Base-by-base conservation (phyloP, 768 basidiomycete genomes). In the Pisolithus albus region DNA sequence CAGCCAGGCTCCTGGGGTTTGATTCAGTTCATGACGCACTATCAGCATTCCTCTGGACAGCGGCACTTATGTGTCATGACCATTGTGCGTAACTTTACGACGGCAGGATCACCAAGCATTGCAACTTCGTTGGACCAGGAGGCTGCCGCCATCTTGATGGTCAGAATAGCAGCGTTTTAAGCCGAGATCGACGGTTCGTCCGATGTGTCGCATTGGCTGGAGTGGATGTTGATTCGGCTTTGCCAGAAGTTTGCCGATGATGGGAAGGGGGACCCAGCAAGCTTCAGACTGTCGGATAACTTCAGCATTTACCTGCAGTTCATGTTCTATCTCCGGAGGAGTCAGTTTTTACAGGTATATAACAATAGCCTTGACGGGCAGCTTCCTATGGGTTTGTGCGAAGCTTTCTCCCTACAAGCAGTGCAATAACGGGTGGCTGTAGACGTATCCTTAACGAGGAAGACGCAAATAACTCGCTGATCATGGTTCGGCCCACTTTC, bases 221-320 rank as follows among this genome's bases (percentile, higher is more conserved):
- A 99, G 73, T 79, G 96, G 51, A 99, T 99, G 96, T 79, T 99
- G 51, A 98, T 98, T 64, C 83, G 95, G 9, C 72, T 98, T 23
- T 99, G 96, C 72, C 96, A 98, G 75, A 99, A 97, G 75, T 98
- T 98, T 63, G 96, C 96, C 44, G 94, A 97, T 64, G 98, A 98
- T 64, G 75, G 94, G 61, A 98, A 98, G 74, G 96, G 98, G 70
- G 96, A 98, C 65, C 89, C 96, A 10, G 80, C 84, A 37, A 92
- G 87, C 65, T 98, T 99, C 80, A 77, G 92, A 60, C 75, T 99
- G 58, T 77, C 83, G 51, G 92, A 96, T 66, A 96, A 96, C 70
- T 98, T 99, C 72, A 90, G 89, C 66, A 97, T 99, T 61, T 99
- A 99, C 68, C 96, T 96, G 13, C 96, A 98, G 65, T 99, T 99